phyloP scores from a whole-genome alignment of 2,329 filamentous ascomycete genomes.

The Beauveria australis region DNA sequence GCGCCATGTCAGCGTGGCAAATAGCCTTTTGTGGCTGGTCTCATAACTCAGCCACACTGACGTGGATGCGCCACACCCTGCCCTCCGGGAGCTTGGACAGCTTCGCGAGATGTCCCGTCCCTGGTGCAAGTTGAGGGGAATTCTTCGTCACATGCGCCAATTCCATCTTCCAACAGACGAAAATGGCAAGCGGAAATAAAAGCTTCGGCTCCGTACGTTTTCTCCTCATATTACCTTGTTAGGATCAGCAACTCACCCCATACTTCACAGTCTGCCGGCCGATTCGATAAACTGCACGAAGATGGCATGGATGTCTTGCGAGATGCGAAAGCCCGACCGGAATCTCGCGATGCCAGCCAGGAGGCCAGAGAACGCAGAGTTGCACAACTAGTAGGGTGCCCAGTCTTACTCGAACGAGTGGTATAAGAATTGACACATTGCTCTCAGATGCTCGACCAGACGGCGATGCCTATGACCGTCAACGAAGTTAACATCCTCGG shows the following conservation, averaged over 20 bases:
- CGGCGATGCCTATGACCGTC: slow-evolving; percentile 79
- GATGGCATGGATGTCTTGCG: slow-evolving; percentile 29
- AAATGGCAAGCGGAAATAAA: neutral
- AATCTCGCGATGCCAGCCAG: slow-evolving; percentile 28
- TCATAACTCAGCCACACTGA: slow-evolving; percentile 5
- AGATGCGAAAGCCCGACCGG: slow-evolving; percentile 30
- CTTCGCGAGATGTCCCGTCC: slow-evolving; percentile 5
- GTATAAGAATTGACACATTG: neutral
- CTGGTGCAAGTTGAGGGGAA: neutral
- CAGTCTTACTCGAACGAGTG: neutral
- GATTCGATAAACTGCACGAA: slow-evolving; percentile 32
- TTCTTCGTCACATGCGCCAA: neutral
- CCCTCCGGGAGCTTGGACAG: neutral
- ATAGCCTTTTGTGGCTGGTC: slow-evolving; percentile 1
- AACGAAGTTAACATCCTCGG: slow-evolving; percentile 78
- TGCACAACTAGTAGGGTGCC: slow-evolving; percentile 25
- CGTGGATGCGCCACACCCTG: slow-evolving; percentile 7
- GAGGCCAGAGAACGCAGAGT: slow-evolving; percentile 32
- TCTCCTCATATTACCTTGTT: slow-evolving; percentile 6
- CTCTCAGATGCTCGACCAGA: slow-evolving; percentile 55
- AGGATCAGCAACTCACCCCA: neutral
- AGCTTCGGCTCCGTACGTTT: slow-evolving; percentile 11
- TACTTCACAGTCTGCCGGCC: slow-evolving; percentile 24
- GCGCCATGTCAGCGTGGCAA: slow-evolving; percentile 11
- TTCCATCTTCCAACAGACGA: neutral